Evolutionary conservation across 164 flowering plant species (phyloP).

Genomic region (Magnolia sinica): DNA sequence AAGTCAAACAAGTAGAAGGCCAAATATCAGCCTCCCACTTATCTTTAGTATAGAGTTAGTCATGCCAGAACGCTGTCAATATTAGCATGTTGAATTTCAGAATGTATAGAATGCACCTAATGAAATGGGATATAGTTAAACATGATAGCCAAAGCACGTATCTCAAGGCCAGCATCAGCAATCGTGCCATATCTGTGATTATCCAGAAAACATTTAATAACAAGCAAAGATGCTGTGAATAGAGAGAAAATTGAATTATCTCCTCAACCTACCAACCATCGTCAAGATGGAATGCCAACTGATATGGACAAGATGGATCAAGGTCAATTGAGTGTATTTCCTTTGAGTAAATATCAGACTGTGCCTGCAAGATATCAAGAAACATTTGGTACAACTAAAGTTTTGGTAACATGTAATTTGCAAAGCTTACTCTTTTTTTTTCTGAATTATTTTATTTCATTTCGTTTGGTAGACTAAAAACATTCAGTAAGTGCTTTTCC

Average conservation of each 20-base stretch:
- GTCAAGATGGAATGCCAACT: constrained; percentile 89
- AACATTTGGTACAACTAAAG: background rate
- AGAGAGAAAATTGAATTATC: background rate
- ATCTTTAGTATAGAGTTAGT: no score
- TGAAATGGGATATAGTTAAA: background rate
- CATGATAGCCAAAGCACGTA: background rate
- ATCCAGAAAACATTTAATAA: background rate
- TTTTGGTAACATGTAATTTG: background rate
- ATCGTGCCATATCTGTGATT: background rate
- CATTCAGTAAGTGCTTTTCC: background rate
- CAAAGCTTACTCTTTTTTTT: background rate
- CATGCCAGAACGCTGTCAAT: no score
- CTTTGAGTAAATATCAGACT: constrained; percentile 57
- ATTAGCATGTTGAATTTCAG: no score
- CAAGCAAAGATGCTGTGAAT: background rate
- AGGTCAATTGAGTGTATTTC: constrained; percentile 77
- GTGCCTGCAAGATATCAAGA: constrained; percentile 52
- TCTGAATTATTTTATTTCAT: background rate
- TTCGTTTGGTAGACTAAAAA: background rate
- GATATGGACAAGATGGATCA: constrained; percentile 77
- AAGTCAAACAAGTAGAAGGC: no score
- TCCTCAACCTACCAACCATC: constrained; percentile 78
- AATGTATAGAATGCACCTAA: no score
- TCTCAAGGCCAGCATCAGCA: background rate
- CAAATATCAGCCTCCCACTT: no score